Evolutionary conservation across 768 basidiomycete species (phyloP).

Genomic region (Amylocystis lapponica): DNA sequence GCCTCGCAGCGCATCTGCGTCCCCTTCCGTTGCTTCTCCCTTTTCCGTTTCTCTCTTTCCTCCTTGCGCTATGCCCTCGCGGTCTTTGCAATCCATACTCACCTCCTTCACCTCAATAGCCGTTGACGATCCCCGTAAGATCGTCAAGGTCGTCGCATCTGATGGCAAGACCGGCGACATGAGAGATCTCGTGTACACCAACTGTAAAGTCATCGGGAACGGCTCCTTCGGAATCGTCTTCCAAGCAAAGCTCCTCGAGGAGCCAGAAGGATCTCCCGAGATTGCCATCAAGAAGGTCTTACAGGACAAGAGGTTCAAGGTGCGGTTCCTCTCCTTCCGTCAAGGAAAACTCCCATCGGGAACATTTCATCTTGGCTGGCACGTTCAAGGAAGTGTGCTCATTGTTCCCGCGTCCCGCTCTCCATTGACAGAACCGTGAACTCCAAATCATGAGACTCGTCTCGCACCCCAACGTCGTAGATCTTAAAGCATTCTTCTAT

Average conservation of each 20-base stretch:
- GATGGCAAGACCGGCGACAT: conserved; percentile 92
- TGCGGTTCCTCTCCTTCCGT: conserved; percentile 31
- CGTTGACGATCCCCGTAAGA: conserved; percentile 94
- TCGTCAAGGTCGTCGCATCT: conserved; percentile 92
- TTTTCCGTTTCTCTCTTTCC: conserved; percentile 17
- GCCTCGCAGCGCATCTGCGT: neutral
- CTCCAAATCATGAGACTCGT: conserved; percentile 98
- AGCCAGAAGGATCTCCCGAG: conserved; percentile 54
- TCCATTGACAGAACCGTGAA: conserved; percentile 81
- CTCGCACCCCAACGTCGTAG: conserved; percentile 95
- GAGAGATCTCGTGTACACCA: conserved; percentile 87
- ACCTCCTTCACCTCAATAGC: conserved; percentile 35
- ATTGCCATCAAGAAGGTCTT: conserved; percentile 99
- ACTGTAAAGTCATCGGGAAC: conserved; percentile 97
- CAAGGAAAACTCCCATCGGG: neutral
- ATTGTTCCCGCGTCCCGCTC: neutral
- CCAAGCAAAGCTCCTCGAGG: conserved; percentile 80
- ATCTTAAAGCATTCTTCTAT: conserved; percentile 97
- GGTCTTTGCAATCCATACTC: conserved; percentile 8
- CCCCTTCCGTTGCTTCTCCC: neutral
- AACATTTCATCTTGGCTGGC: neutral
- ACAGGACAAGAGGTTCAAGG: conserved; percentile 99
- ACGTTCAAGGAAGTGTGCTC: conserved; percentile 1
- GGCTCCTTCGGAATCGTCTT: conserved; percentile 99
- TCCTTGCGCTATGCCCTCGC: conserved; percentile 10